Evolutionary conservation across 305 asterid genomes (phyloP).

Genomic region (Solanum aculeatissimum): DNA sequence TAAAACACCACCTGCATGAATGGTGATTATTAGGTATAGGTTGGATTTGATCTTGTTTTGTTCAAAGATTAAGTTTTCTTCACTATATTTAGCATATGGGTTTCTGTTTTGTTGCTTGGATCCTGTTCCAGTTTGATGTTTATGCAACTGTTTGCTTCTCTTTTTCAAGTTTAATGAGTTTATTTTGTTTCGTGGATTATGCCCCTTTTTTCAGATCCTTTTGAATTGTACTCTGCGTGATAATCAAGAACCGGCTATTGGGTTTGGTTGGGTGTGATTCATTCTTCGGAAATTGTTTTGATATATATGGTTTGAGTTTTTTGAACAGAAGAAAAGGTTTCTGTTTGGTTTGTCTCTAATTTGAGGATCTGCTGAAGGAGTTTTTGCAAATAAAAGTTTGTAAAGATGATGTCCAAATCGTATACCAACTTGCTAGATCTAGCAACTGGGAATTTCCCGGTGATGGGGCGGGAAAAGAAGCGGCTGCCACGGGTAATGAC

Average conservation of each 20-base stretch:
- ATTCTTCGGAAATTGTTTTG: not conserved
- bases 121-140: constrained; percentile 5
- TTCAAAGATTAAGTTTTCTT: constrained; percentile 2
- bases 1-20: not conserved
- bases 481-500: constrained; percentile 40
- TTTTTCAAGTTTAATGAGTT: not conserved
- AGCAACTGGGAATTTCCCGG: constrained; percentile 43
- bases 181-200: not conserved
- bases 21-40: not conserved
- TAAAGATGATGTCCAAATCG: constrained; percentile 39
- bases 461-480: constrained; percentile 26
- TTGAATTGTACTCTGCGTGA: constrained; percentile 2
- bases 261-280: constrained; percentile 1
- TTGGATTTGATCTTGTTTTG: not conserved
- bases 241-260: not conserved
- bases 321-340: not conserved
- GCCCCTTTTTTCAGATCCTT: constrained; percentile 21
- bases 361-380: not conserved
- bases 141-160: not conserved
- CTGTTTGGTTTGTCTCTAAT: not conserved
- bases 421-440: constrained; percentile 39
- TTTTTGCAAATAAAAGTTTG: constrained; percentile 7
- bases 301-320: not conserved
- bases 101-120: constrained; percentile 27
- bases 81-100: constrained; percentile 2